Evolutionary conservation across 2,329 filamentous ascomycete species (phyloP).

Genomic region (Rutstroemia sp.): DNA sequence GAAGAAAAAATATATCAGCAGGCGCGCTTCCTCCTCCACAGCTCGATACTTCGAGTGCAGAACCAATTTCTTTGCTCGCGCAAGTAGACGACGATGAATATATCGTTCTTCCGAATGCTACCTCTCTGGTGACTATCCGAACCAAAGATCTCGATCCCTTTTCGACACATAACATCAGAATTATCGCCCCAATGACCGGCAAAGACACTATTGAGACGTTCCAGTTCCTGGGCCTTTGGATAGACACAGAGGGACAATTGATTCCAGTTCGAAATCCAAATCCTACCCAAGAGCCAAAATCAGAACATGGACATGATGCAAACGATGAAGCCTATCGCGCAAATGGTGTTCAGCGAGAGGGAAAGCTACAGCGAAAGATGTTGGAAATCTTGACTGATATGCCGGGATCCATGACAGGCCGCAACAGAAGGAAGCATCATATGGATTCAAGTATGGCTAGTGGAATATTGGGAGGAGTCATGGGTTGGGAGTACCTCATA

Average conservation of each 20-base stretch:
- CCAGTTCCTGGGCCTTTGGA: slow-evolving; percentile 22
- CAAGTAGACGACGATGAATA: slow-evolving; percentile 24
- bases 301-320: background rate
- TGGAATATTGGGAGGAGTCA: slow-evolving; percentile 20
- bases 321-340: background rate
- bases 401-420: slow-evolving; percentile 19
- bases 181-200: slow-evolving; percentile 23
- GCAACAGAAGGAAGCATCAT: slow-evolving; percentile 7
- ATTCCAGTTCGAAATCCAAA: slow-evolving; percentile 9
- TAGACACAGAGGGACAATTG: slow-evolving; percentile 18
- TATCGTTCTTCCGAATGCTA: slow-evolving; percentile 20
- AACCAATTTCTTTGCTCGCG: slow-evolving; percentile 21
- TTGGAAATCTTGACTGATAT: slow-evolving; percentile 29
- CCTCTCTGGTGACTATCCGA: slow-evolving; percentile 15
- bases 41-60: slow-evolving; percentile 14
- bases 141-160: slow-evolving; percentile 12
- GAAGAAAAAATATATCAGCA: background rate
- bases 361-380: slow-evolving; percentile 14
- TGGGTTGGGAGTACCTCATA: slow-evolving; percentile 31
- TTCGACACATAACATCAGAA: slow-evolving; percentile 17
- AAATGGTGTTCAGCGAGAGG: background rate
- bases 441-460: slow-evolving; percentile 7
- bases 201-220: slow-evolving; percentile 15
- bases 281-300: background rate
- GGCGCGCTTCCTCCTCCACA: slow-evolving; percentile 8